A percentile compares a stretch with the other conserved stretches of the same genome.
These are phyloP conservation scores for Penicillium polonicum DNA, from an alignment of 2,329 filamentous ascomycete genomes.

Conservation along the genomic window DNA sequence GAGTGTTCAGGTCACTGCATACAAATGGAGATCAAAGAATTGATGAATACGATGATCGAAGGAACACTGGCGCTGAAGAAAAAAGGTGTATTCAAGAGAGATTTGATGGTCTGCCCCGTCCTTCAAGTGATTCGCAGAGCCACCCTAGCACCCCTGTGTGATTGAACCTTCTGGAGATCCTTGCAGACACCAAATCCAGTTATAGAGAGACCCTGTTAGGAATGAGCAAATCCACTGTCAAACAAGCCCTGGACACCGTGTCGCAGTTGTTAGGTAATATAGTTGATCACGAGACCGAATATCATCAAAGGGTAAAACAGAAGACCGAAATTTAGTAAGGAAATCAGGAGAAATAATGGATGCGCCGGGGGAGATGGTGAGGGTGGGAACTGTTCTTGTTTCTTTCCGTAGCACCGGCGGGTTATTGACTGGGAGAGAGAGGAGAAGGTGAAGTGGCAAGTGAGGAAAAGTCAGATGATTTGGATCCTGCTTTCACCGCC, in stretches of 20 bases:
- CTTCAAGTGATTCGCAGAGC: conserved; percentile 21
- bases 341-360: neutral
- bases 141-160: conserved; percentile 14
- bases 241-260: neutral
- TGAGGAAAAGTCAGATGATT: conserved; percentile 22
- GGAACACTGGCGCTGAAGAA: conserved; percentile 21
- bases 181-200: neutral
- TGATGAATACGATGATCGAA: conserved; percentile 32
- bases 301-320: neutral
- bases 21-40: conserved; percentile 33
- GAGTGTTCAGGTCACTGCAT: conserved; percentile 33
- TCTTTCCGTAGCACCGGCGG: neutral
- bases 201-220: conserved; percentile 1
- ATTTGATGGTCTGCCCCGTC: conserved; percentile 16
- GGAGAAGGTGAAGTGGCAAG: conserved; percentile 11
- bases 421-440: neutral
- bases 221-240: neutral
- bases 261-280: neutral
- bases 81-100: conserved; percentile 12
- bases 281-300: neutral
- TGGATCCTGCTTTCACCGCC: conserved; percentile 9
- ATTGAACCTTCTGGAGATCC: conserved; percentile 4
- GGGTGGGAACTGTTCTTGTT: neutral
- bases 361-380: neutral
- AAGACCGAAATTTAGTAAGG: neutral